Percentiles rank a stretch among this genome's conserved stretches.
Conservation (phyloP, 2,329 filamentous ascomycete species). For the Xylariaceae sp. region DNA sequence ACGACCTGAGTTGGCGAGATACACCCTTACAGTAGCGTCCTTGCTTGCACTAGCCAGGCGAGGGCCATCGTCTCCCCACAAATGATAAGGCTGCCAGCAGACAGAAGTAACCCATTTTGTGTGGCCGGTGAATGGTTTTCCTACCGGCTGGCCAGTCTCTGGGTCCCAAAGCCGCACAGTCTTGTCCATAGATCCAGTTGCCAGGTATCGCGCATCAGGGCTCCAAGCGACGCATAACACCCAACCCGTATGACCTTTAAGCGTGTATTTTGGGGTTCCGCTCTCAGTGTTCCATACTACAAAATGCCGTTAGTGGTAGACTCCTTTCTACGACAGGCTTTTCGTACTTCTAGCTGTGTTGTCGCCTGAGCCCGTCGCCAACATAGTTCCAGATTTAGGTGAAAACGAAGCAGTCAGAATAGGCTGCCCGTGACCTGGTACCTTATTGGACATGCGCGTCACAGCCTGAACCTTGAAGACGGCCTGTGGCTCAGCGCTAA, state of each 20-base stretch:
- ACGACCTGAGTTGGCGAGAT: constrained; percentile 73
- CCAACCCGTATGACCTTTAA: constrained; percentile 87
- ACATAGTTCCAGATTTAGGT: constrained; percentile 67
- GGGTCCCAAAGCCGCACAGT: constrained; percentile 88
- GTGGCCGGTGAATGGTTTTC: constrained; percentile 75
- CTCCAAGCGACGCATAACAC: constrained; percentile 85
- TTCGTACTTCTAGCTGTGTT: constrained; percentile 58
- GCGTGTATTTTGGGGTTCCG: constrained; percentile 78
- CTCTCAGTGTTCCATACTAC: constrained; percentile 82
- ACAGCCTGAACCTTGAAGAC: constrained; percentile 92
- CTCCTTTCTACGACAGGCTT: not conserved
- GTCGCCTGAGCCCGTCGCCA: constrained; percentile 89
- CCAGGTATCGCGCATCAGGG: constrained; percentile 74
- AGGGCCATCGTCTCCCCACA: constrained; percentile 69
- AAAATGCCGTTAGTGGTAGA: constrained; percentile 3
- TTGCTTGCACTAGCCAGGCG: constrained; percentile 84
- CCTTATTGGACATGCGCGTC: constrained; percentile 81
- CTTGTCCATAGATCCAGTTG: constrained; percentile 91
- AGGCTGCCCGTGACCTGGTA: constrained; percentile 86
- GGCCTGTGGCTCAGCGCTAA: constrained; percentile 73
- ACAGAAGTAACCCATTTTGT: constrained; percentile 84
- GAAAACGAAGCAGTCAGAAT: constrained; percentile 86
- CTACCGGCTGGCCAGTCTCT: constrained; percentile 69
- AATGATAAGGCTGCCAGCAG: constrained; percentile 90
- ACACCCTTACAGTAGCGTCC: constrained; percentile 82